Evolutionary conservation across 306 rosid species (phyloP).

Genomic region (Dicorynia guianensis): DNA sequence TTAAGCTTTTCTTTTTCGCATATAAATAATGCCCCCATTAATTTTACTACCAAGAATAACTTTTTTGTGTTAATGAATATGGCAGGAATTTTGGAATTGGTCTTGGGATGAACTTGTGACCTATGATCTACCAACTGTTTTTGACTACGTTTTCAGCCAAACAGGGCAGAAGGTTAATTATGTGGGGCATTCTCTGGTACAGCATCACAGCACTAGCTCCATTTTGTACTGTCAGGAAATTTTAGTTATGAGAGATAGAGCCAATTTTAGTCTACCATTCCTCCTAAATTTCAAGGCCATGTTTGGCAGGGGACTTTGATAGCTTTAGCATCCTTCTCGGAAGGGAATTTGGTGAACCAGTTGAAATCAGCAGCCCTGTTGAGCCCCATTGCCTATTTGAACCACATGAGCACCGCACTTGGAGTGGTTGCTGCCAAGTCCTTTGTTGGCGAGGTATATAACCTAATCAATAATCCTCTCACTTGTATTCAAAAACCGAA

Average conservation of each 20-base stretch:
- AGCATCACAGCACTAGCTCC: not conserved
- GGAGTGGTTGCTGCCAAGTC: conserved; percentile 56
- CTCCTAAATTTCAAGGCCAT: conserved; percentile 20
- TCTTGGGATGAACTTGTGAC: conserved; percentile 74
- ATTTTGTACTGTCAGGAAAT: too few relatives aligned
- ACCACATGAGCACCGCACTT: conserved; percentile 61
- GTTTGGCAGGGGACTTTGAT: conserved; percentile 73
- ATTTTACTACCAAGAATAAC: not conserved
- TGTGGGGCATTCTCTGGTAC: conserved; percentile 88
- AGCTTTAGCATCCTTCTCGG: conserved; percentile 66
- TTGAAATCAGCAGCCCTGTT: conserved; percentile 71
- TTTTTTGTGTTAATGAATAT: conserved; percentile 11
- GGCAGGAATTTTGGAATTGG: conserved; percentile 79
- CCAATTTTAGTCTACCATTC: not conserved
- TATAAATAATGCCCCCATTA: too few relatives aligned
- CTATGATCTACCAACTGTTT: conserved; percentile 75
- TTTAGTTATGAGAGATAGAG: too few relatives aligned
- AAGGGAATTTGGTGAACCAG: conserved; percentile 58
- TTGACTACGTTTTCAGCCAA: conserved; percentile 59
- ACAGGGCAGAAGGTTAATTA: conserved; percentile 72
- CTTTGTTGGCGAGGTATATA: conserved; percentile 60
- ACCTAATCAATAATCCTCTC: not conserved
- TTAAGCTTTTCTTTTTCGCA: not conserved
- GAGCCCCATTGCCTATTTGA: conserved; percentile 81
- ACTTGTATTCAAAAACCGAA: not conserved